These are phyloP conservation scores for Leccinum broughii DNA, from an alignment of 768 basidiomycete genomes.

Conservation along the genomic window DNA sequence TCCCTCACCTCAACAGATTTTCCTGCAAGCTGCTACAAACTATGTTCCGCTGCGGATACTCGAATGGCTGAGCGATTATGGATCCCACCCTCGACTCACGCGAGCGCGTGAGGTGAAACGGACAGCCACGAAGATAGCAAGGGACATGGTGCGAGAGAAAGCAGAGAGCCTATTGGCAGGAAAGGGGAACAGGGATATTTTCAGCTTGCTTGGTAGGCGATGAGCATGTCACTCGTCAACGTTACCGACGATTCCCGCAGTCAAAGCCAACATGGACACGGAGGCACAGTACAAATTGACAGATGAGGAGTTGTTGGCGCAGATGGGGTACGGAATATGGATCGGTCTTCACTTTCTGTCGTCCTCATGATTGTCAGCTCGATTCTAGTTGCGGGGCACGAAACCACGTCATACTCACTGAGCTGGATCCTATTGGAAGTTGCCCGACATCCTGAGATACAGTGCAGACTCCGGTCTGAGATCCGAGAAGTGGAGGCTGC, in stretches of 20 bases:
- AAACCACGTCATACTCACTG: slow-evolving; percentile 59
- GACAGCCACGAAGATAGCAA: slow-evolving; percentile 8
- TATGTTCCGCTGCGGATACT: slow-evolving; percentile 24
- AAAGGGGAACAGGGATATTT: slow-evolving; percentile 18
- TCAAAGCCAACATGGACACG: slow-evolving; percentile 31
- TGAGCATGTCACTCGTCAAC: not conserved
- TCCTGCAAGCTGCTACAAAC: slow-evolving; percentile 11
- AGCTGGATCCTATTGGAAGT: slow-evolving; percentile 67
- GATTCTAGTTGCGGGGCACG: slow-evolving; percentile 53
- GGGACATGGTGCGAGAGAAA: slow-evolving; percentile 20
- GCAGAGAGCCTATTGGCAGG: slow-evolving; percentile 13
- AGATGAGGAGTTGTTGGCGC: slow-evolving; percentile 17
- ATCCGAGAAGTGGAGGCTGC: slow-evolving; percentile 12
- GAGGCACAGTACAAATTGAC: slow-evolving; percentile 26
- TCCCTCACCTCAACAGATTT: slow-evolving; percentile 19
- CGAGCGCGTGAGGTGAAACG: slow-evolving; percentile 16
- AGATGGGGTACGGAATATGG: slow-evolving; percentile 18
- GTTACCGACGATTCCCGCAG: slow-evolving; percentile 7
- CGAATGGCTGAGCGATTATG: slow-evolving; percentile 35
- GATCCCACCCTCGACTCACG: slow-evolving; percentile 19
- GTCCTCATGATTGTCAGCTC: slow-evolving; percentile 32
- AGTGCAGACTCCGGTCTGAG: slow-evolving; percentile 53
- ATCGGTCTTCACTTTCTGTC: not conserved
- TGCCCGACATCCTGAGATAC: slow-evolving; percentile 55
- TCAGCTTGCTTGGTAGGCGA: slow-evolving; percentile 41